Conservation (phyloP, 441 rosid species). For the Brassica balearica region DNA sequence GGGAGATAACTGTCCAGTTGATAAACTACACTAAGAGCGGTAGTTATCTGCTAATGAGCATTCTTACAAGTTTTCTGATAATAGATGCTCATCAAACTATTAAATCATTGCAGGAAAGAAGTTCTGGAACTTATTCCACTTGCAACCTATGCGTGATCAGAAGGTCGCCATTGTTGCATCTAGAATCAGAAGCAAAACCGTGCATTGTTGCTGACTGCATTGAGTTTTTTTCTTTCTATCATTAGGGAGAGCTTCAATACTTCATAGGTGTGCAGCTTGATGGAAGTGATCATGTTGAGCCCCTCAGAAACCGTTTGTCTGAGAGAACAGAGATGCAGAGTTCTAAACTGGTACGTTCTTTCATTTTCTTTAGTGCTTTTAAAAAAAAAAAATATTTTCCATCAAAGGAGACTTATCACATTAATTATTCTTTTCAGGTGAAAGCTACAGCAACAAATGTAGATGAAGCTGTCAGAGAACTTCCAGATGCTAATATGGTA, state of each 20-base stretch:
- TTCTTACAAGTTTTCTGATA: slow-evolving; percentile 3
- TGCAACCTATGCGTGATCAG: slow-evolving; percentile 99
- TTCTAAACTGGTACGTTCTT: slow-evolving; percentile 68
- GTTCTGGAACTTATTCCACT: slow-evolving; percentile 94
- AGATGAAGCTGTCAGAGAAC: slow-evolving; percentile 94
- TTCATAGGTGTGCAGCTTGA: slow-evolving; percentile 98
- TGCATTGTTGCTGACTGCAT: slow-evolving; percentile 26
- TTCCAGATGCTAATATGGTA: slow-evolving; percentile 98
- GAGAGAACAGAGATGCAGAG: slow-evolving; percentile 72
- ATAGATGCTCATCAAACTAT: slow-evolving; percentile 21
- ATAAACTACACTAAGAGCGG: slow-evolving; percentile 96
- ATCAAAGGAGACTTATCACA: neutral
- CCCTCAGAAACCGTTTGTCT: slow-evolving; percentile 78
- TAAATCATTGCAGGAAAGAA: slow-evolving; percentile 76
- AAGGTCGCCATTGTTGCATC: slow-evolving; percentile 53
- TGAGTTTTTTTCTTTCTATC: slow-evolving; percentile 9
- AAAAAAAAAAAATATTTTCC: neutral
- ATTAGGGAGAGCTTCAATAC: slow-evolving; percentile 96
- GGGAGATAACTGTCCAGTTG: slow-evolving; percentile 91
- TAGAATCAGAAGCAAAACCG: slow-evolving; percentile 12
- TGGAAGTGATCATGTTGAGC: slow-evolving; percentile 95
- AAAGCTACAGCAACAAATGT: slow-evolving; percentile 97
- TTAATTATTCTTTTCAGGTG: slow-evolving; percentile 50
- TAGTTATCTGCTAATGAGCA: slow-evolving; percentile 38
- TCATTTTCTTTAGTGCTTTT: neutral